Evolutionary conservation across 768 basidiomycete species (phyloP).

Genomic region (Trametes maxima): DNA sequence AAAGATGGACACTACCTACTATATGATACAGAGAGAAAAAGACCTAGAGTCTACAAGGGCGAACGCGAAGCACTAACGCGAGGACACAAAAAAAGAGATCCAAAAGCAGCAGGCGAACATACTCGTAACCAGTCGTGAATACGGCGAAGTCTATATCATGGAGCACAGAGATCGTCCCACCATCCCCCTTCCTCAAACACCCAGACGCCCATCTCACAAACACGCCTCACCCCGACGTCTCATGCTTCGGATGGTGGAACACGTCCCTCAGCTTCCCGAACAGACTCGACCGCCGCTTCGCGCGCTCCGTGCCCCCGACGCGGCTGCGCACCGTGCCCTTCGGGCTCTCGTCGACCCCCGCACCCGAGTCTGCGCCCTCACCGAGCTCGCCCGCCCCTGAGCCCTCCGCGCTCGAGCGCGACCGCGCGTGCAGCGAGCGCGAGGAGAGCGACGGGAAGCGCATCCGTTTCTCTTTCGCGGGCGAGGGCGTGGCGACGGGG

Average conservation of each 20-base stretch:
- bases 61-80: not conserved
- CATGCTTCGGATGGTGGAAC: slow-evolving; percentile 25
- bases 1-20: slow-evolving; percentile 1
- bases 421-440: slow-evolving; percentile 23
- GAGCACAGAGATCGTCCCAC: slow-evolving; percentile 7
- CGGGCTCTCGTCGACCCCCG: not conserved
- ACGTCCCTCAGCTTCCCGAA: slow-evolving; percentile 37
- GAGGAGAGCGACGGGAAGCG: slow-evolving; percentile 34
- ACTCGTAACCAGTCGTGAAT: slow-evolving; percentile 16
- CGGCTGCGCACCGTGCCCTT: slow-evolving; percentile 15
- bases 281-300: slow-evolving; percentile 34
- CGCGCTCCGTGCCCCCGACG: slow-evolving; percentile 24
- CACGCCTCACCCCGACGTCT: slow-evolving; percentile 1
- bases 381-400: slow-evolving; percentile 15
- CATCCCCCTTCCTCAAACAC: too few species aligned
- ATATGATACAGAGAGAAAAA: slow-evolving; percentile 10
- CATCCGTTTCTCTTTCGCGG: slow-evolving; percentile 28
- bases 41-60: slow-evolving; percentile 5
- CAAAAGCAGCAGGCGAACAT: not conserved
- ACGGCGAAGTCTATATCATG: slow-evolving; percentile 20
- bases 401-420: slow-evolving; percentile 18
- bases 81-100: not conserved
- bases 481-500: slow-evolving; percentile 1
- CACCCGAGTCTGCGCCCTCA: not conserved
- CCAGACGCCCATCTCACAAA: not conserved